Conservation (phyloP, 176 grass and related monocot genomes). For the Hsuehochloa calcarea region DNA sequence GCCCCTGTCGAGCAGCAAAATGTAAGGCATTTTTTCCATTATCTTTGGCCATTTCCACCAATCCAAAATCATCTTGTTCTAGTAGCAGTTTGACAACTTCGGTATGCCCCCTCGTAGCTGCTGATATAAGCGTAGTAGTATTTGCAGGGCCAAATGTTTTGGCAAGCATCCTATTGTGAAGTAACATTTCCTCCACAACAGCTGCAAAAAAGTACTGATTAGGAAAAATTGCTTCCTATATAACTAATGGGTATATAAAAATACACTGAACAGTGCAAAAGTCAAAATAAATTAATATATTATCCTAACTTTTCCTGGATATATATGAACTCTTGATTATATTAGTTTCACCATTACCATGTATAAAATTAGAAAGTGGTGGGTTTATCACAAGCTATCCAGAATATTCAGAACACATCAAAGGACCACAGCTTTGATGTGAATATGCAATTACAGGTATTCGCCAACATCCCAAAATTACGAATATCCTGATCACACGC, state of each 20-base stretch:
- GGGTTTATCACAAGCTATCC: background rate
- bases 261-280: conserved; percentile 10
- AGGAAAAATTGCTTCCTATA: conserved; percentile 8
- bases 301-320: background rate
- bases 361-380: background rate
- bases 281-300: background rate
- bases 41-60: conserved; percentile 72
- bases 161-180: conserved; percentile 46
- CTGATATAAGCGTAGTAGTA: conserved; percentile 72
- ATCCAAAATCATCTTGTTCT: conserved; percentile 65
- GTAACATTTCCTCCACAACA: conserved; percentile 73
- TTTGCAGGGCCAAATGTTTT: conserved; percentile 88
- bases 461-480: conserved; percentile 2
- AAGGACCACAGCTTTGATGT: background rate
- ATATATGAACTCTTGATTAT: background rate
- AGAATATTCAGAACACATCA: conserved; percentile 7
- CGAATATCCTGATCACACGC: background rate
- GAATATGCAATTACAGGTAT: conserved; percentile 24
- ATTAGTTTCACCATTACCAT: conserved; percentile 7
- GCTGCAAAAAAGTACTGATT: conserved; percentile 41
- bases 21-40: conserved; percentile 92
- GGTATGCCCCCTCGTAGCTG: conserved; percentile 77
- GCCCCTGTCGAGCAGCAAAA: conserved; percentile 89
- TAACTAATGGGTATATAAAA: background rate
- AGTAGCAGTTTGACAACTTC: conserved; percentile 70